A percentile compares a stretch with the other conserved stretches of the same genome.
phyloP scores from a whole-genome alignment of 2,329 filamentous ascomycete species.

The Aspergillus novofumigatus region DNA sequence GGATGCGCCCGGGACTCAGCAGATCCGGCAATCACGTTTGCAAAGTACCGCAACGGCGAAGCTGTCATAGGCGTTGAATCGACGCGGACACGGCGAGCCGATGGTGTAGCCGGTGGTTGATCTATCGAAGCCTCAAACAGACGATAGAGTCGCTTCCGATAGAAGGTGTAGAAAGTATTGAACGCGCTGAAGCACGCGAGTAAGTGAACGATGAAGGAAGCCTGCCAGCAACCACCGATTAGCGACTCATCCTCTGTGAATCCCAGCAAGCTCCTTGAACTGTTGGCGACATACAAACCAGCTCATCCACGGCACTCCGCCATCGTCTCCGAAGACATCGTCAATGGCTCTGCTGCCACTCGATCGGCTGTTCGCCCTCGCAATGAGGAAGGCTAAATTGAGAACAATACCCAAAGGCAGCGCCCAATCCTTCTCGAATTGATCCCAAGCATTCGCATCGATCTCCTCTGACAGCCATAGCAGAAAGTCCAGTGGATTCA shows the following conservation, averaged over 20 bases:
- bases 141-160: constrained; percentile 78
- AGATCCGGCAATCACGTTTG: constrained; percentile 63
- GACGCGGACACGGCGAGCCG: constrained; percentile 81
- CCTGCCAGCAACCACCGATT: constrained; percentile 41
- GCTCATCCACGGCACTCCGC: constrained; percentile 60
- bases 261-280: neutral
- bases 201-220: constrained; percentile 66
- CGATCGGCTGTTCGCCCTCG: constrained; percentile 68
- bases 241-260: neutral
- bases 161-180: constrained; percentile 80
- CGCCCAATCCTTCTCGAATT: constrained; percentile 67
- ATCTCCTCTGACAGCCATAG: constrained; percentile 91
- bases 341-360: constrained; percentile 54
- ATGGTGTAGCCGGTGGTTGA: constrained; percentile 69
- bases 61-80: constrained; percentile 74
- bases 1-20: constrained; percentile 83
- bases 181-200: constrained; percentile 62
- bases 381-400: constrained; percentile 77
- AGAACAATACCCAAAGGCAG: constrained; percentile 68
- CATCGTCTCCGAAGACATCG: constrained; percentile 78
- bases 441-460: constrained; percentile 87
- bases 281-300: constrained; percentile 53
- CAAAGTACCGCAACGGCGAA: constrained; percentile 73
- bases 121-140: constrained; percentile 87
- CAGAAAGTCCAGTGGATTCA: constrained; percentile 85